phyloP scores from a whole-genome alignment of 2,329 filamentous ascomycete genomes.

The Leptodontidium sp. region DNA sequence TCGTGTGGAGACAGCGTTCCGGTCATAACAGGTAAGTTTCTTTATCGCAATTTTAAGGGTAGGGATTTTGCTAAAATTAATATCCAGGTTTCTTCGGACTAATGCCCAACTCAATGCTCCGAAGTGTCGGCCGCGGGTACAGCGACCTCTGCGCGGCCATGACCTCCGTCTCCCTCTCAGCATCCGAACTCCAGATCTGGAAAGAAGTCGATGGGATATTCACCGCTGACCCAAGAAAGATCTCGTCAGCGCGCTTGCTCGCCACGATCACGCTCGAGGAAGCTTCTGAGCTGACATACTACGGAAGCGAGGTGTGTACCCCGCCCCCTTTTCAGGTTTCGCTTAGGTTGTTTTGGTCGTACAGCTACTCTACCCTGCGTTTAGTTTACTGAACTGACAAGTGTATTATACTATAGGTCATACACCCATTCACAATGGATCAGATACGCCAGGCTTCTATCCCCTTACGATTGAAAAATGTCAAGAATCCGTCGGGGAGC shows the following conservation, averaged over 20 bases:
- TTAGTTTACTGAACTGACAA: background rate
- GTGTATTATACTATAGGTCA: conserved; percentile 64
- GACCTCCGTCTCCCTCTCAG: conserved; percentile 69
- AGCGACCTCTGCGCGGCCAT: conserved; percentile 76
- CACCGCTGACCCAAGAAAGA: conserved; percentile 73
- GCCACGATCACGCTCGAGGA: conserved; percentile 70
- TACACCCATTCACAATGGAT: conserved; percentile 76
- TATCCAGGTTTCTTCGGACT: conserved; percentile 70
- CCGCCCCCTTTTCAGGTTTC: background rate
- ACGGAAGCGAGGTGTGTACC: conserved; percentile 52
- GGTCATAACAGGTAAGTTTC: too few relatives aligned
- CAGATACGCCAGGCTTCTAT: conserved; percentile 59
- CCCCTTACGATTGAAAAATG: too few relatives aligned
- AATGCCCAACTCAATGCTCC: conserved; percentile 70
- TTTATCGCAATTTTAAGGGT: too few relatives aligned
- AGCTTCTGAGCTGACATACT: conserved; percentile 70
- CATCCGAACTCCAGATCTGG: conserved; percentile 74
- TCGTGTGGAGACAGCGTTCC: too few relatives aligned
- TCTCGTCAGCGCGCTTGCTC: conserved; percentile 42
- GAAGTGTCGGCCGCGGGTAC: conserved; percentile 73
- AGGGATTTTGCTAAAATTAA: too few relatives aligned
- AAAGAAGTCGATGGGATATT: conserved; percentile 78
- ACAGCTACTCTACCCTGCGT: background rate
- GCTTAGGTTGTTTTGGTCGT: background rate
- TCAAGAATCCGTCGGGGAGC: too few relatives aligned